These are phyloP conservation scores for Aspergillus nomiae DNA, from an alignment of 2,329 filamentous ascomycete species.

Conservation along the genomic window DNA sequence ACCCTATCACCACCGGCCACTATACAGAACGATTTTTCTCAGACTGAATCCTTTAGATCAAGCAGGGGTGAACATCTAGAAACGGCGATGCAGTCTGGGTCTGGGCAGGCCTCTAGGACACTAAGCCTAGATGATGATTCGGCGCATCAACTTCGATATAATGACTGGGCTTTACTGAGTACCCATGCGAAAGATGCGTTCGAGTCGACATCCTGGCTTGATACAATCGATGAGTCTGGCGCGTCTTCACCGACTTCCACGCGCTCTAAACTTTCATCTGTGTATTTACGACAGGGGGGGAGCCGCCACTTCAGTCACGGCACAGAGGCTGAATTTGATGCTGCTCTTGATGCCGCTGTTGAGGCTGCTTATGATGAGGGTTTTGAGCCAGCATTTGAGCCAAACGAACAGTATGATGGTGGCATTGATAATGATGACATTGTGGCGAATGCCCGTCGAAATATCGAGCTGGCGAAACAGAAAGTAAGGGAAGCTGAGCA, in stretches of 20 bases:
- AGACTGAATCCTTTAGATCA: conserved; percentile 16
- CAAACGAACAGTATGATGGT: conserved; percentile 12
- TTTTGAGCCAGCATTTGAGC: conserved; percentile 66
- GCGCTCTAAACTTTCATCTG: conserved; percentile 75
- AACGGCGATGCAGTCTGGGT: not conserved
- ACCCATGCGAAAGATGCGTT: conserved; percentile 58
- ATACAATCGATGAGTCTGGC: conserved; percentile 88
- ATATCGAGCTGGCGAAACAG: conserved; percentile 75
- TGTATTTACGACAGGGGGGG: conserved; percentile 68
- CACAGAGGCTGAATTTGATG: conserved; percentile 89
- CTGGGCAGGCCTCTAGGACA: not conserved
- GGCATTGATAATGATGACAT: conserved; percentile 37
- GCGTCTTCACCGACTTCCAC: conserved; percentile 77
- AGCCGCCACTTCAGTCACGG: conserved; percentile 68
- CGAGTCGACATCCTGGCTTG: conserved; percentile 88
- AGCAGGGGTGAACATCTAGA: conserved; percentile 13
- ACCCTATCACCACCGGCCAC: conserved; percentile 24
- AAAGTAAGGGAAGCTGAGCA: conserved; percentile 72
- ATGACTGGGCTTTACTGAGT: conserved; percentile 25
- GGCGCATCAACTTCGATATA: conserved; percentile 11
- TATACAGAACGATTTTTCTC: conserved; percentile 48
- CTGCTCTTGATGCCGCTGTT: conserved; percentile 89
- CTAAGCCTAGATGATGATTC: not conserved
- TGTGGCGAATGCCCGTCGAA: conserved; percentile 58
- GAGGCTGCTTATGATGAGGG: conserved; percentile 95